A percentile compares a stretch with the other conserved stretches of the same genome.
phyloP scores from a whole-genome alignment of 345 rosid species.

The Stellera chamaejasme region DNA sequence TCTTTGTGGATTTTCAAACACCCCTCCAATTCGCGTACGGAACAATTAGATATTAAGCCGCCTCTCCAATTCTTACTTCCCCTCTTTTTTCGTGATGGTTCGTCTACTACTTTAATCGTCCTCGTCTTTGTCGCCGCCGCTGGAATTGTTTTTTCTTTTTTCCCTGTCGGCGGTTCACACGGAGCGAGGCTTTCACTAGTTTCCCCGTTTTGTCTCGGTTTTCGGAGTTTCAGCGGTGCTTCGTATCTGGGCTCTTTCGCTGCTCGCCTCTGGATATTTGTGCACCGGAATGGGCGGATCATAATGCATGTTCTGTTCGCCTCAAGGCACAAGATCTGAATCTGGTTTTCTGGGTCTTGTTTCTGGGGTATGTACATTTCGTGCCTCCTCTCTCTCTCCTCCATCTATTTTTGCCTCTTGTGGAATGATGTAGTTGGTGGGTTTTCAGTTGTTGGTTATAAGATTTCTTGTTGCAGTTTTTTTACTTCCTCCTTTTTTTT shows the following conservation, averaged over 20 bases:
- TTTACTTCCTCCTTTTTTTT: slow-evolving; percentile 8
- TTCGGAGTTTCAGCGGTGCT: slow-evolving; percentile 3
- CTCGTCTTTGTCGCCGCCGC: slow-evolving; percentile 3
- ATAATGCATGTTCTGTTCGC: slow-evolving; percentile 10
- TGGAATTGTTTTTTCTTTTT: neutral
- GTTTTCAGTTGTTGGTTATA: neutral
- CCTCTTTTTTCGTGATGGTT: neutral
- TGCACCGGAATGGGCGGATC: too few relatives aligned
- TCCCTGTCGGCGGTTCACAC: slow-evolving; percentile 7
- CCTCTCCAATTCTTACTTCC: too few relatives aligned
- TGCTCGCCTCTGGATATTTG: too few relatives aligned
- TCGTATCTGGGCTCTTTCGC: neutral
- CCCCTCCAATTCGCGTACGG: too few relatives aligned
- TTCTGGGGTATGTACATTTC: slow-evolving; percentile 26
- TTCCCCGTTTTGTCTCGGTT: neutral
- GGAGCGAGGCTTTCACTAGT: slow-evolving; percentile 3
- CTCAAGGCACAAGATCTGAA: slow-evolving; percentile 33
- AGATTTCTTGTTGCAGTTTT: neutral
- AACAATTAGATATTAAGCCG: too few relatives aligned
- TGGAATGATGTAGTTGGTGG: slow-evolving; percentile 5
- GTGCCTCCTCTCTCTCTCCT: neutral
- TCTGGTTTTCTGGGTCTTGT: slow-evolving; percentile 19
- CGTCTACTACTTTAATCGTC: neutral
- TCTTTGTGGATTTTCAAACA: too few relatives aligned
- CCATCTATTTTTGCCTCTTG: slow-evolving; percentile 2